phyloP scores from a whole-genome alignment of 2,329 filamentous ascomycete species.

The Zymoseptoria pseudotritici region DNA sequence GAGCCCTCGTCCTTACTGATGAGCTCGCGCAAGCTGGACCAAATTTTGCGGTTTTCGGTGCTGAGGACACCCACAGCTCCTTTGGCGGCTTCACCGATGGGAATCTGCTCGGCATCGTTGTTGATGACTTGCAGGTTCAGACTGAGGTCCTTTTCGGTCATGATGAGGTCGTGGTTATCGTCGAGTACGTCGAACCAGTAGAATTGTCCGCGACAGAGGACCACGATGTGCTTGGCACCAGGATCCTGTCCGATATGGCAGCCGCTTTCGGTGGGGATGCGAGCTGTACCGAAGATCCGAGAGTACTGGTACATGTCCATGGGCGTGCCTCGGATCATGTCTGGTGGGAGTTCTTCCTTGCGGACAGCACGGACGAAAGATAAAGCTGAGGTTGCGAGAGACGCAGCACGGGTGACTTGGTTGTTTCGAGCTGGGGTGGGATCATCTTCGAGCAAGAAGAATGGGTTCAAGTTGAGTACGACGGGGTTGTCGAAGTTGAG shows the following conservation, averaged over 20 bases:
- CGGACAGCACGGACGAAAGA: conserved; percentile 90
- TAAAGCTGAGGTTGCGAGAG: conserved; percentile 79
- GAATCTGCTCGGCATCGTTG: conserved; percentile 80
- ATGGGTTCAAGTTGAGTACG: conserved; percentile 93
- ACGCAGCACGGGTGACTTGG: conserved; percentile 89
- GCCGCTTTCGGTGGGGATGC: conserved; percentile 87
- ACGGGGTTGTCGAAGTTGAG: conserved; percentile 97
- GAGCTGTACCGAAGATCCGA: conserved; percentile 84
- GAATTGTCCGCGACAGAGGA: conserved; percentile 89
- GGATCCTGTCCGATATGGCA: conserved; percentile 95
- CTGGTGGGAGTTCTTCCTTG: conserved; percentile 85
- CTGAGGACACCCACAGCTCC: conserved; percentile 86
- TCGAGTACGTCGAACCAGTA: conserved; percentile 99
- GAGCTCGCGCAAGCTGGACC: conserved; percentile 85
- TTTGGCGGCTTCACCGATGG: conserved; percentile 92
- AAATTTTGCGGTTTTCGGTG: conserved; percentile 92
- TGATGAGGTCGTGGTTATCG: conserved; percentile 88
- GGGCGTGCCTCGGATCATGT: conserved; percentile 73
- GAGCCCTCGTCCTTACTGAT: conserved; percentile 78
- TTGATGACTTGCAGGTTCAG: conserved; percentile 88
- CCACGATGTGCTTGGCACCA: conserved; percentile 84
- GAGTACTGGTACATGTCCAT: conserved; percentile 99
- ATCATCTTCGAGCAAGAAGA: conserved; percentile 95
- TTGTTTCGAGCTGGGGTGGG: conserved; percentile 94
- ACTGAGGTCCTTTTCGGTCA: conserved; percentile 89